phyloP scores from a whole-genome alignment of 208 protist species.

The Acanthamoeba rhysodes region DNA sequence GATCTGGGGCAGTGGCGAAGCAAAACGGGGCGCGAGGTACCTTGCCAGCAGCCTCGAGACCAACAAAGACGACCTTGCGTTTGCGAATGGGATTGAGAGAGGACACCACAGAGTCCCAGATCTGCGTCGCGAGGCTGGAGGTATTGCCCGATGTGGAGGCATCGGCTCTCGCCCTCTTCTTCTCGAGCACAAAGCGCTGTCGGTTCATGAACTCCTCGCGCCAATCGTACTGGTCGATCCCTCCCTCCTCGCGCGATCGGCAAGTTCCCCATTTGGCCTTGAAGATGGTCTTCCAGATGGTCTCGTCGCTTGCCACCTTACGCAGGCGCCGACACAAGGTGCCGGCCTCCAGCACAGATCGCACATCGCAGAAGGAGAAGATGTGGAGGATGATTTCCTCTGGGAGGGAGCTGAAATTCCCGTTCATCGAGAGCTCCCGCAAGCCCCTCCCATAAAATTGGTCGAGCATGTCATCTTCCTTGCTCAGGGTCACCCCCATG shows the following conservation, averaged over 20 bases:
- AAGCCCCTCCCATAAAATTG: neutral
- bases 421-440: constrained; percentile 5
- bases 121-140: neutral
- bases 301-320: constrained; percentile 8
- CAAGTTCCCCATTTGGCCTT: constrained; percentile 4
- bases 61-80: constrained; percentile 42
- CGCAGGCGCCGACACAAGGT: neutral
- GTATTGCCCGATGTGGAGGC: neutral
- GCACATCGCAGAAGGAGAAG: constrained; percentile 13
- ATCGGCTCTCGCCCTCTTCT: neutral
- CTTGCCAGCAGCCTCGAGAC: constrained; percentile 23
- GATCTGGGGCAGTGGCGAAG: too few species aligned
- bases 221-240: neutral
- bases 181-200: constrained; percentile 11
- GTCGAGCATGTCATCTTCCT: constrained; percentile 26
- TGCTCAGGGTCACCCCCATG: neutral
- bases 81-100: neutral
- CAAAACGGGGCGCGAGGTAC: neutral
- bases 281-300: constrained; percentile 7
- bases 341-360: neutral
- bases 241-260: neutral
- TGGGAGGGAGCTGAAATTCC: neutral
- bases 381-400: constrained; percentile 61
- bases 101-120: constrained; percentile 1
- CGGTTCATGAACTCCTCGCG: neutral